Evolutionary conservation across 2,329 filamentous ascomycete genomes (phyloP).

Genomic region (Colletotrichum musae): DNA sequence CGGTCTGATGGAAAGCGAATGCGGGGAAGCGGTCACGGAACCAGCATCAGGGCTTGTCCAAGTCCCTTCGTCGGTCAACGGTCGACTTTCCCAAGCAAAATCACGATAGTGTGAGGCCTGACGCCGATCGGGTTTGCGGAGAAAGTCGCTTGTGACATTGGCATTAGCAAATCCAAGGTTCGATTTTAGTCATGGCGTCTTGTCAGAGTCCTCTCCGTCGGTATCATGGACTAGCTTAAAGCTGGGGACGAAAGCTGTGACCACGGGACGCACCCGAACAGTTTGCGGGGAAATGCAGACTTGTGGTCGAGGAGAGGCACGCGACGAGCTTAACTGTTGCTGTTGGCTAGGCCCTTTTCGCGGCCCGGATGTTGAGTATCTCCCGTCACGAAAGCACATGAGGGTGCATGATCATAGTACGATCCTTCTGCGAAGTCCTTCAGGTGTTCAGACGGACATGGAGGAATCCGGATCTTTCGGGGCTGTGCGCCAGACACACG

Average conservation of each 20-base stretch:
- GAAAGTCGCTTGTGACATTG: slow-evolving; percentile 31
- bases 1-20: slow-evolving; percentile 17
- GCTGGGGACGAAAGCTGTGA: slow-evolving; percentile 28
- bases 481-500: neutral
- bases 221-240: slow-evolving; percentile 31
- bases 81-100: slow-evolving; percentile 10
- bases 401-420: slow-evolving; percentile 2
- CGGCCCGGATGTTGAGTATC: slow-evolving; percentile 21
- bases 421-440: neutral
- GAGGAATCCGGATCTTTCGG: neutral
- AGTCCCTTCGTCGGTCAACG: slow-evolving; percentile 1
- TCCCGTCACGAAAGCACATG: neutral
- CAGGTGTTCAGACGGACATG: neutral
- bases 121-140: slow-evolving; percentile 24
- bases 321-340: slow-evolving; percentile 27
- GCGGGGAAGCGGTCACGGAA: slow-evolving; percentile 30
- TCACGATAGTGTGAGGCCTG: slow-evolving; percentile 10
- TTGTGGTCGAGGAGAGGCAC: slow-evolving; percentile 11
- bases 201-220: slow-evolving; percentile 30
- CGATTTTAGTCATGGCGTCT: slow-evolving; percentile 36
- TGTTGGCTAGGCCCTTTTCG: slow-evolving; percentile 12
- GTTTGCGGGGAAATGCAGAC: slow-evolving; percentile 36
- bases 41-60: slow-evolving; percentile 27
- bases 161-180: slow-evolving; percentile 35
- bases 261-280: slow-evolving; percentile 34